phyloP scores from a whole-genome alignment of 1,284 basidiomycete genomes.

The Irpex rosettiformis region DNA sequence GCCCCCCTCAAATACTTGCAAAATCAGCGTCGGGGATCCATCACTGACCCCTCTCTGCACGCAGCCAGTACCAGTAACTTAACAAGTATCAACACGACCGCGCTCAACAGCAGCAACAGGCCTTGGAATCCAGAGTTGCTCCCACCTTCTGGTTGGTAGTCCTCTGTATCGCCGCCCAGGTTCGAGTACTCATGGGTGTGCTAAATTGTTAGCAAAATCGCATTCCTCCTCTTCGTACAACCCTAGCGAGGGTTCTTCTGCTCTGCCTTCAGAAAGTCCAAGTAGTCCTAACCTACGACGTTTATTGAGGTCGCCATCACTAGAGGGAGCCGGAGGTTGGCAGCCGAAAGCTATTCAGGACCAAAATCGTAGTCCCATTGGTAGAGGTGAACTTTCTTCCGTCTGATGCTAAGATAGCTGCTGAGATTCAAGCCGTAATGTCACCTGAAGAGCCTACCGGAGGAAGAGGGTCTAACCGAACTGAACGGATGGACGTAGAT shows the following conservation, averaged over 20 bases:
- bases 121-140: conserved; percentile 27
- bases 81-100: conserved; percentile 26
- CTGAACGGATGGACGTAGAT: conserved; percentile 47
- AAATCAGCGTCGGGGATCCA: conserved; percentile 73
- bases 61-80: conserved; percentile 36
- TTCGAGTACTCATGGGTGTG: conserved; percentile 2
- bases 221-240: conserved; percentile 67
- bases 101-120: conserved; percentile 14
- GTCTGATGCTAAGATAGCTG: neutral
- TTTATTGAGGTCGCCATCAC: conserved; percentile 35
- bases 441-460: conserved; percentile 29
- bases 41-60: conserved; percentile 77
- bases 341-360: conserved; percentile 16
- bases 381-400: conserved; percentile 1
- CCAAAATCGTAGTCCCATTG: conserved; percentile 11
- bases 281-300: conserved; percentile 44
- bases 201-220: conserved; percentile 31
- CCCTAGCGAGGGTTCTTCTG: conserved; percentile 57
- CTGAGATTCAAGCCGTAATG: conserved; percentile 4
- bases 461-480: conserved; percentile 24
- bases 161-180: conserved; percentile 9
- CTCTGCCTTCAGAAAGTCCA: conserved; percentile 34
- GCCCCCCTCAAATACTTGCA: conserved; percentile 74
- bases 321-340: conserved; percentile 21
- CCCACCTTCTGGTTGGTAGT: conserved; percentile 13